Conservation (phyloP, 148 eudicot genomes). For the Vaccinium corymbosum region DNA sequence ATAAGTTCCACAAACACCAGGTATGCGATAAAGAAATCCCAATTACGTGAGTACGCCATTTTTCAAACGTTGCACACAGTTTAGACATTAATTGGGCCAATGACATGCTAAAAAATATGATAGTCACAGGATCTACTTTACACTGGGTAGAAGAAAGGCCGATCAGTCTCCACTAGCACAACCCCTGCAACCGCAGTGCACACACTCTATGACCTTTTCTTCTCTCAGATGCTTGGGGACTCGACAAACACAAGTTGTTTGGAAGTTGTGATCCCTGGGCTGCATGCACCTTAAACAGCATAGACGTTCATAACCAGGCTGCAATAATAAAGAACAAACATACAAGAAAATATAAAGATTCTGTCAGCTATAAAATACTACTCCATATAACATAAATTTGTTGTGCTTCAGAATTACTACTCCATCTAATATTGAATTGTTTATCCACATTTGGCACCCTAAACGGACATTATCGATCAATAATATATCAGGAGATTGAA, state of each 20-base stretch:
- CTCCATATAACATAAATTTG: neutral
- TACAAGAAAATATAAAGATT: neutral
- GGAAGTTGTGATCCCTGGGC: constrained; percentile 86
- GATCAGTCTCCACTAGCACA: constrained; percentile 87
- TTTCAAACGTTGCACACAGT: neutral
- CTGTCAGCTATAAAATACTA: neutral
- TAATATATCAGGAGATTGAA: neutral
- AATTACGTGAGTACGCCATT: neutral
- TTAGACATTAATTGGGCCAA: neutral
- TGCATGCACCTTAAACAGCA: constrained; percentile 87
- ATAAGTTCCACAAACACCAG: neutral
- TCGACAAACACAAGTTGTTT: constrained; percentile 86
- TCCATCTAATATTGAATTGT: neutral
- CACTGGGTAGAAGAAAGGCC: neutral
- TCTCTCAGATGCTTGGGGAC: constrained; percentile 90
- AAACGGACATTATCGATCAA: neutral
- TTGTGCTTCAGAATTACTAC: neutral
- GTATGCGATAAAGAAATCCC: neutral
- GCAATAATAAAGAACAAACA: constrained; percentile 21
- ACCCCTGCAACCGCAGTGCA: constrained; percentile 81
- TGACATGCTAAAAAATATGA: neutral
- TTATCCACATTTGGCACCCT: neutral
- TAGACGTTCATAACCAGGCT: constrained; percentile 90
- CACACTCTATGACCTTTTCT: constrained; percentile 83
- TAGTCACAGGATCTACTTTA: neutral